Evolutionary conservation across 441 rosid genomes (phyloP), one percentile per base, ranked within the genome.

Genomic region (Pelargonium fulgidum): DNA sequence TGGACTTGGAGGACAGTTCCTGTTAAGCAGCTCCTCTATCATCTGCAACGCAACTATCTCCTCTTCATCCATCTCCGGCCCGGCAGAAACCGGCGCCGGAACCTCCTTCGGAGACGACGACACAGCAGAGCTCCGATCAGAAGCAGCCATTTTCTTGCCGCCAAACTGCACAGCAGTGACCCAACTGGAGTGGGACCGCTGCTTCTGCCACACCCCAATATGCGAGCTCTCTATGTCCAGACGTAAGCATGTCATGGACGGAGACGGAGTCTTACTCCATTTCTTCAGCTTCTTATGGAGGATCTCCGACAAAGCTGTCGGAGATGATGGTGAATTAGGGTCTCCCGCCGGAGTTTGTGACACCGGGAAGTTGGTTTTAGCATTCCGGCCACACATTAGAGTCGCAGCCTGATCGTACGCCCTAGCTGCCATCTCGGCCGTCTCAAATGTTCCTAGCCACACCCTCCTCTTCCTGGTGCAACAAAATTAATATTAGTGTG

Each of bases 391-490:
- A 12, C 97, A 88, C 99, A 94, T 91, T 13, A 94, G 87, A 77
- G 92, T 84, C 13, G 99, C 97, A 0, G 99, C 99, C 76, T 91
- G 97, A 47, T 93, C 97, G 14, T 93, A 93, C 0, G 99, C 97
- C 45, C 90, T 74, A 1, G 99, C 99, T 0, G 99, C 99, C 13
- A 88, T 97, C 71, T 88, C 99, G 1, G 97, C 99, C 3, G 99
- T 91, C 74, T 93, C 99, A 42, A 93, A 93, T 2, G 99, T 93
- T 62, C 97, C 99, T 2, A 94, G 75, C 99, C 99, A 94, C 66
- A 94, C 90, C 73, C 99, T 84, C 0, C 97, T 92, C 84, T 94
- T 94, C 83, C 99, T 94, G 84, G n/a, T n/a, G n/a, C n/a, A n/a
- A n/a, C n/a, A n/a, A n/a, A n/a, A n/a, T n/a, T n/a, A n/a, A n/a